These are phyloP conservation scores for Mercurialis annua DNA, from an alignment of 345 rosid genomes.

Conservation along the genomic window DNA sequence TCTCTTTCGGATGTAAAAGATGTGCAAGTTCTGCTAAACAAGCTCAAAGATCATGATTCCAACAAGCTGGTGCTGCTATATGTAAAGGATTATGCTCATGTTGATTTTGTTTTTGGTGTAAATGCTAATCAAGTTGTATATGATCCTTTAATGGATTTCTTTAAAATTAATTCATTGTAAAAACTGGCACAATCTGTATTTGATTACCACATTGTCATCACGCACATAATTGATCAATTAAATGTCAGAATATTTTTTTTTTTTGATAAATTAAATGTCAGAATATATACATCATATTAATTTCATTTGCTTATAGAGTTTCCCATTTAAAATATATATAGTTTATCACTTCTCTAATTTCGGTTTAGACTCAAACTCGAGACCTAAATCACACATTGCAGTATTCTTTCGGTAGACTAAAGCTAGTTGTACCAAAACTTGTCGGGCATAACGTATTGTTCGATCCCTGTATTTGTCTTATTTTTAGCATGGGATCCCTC, in stretches of 20 bases:
- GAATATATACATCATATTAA: too few species aligned
- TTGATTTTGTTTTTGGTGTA: slow-evolving; percentile 40
- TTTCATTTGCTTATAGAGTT: too few species aligned
- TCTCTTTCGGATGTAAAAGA: slow-evolving; percentile 37
- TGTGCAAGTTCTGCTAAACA: slow-evolving; percentile 33
- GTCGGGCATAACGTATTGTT: too few species aligned
- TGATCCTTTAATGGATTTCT: slow-evolving; percentile 41
- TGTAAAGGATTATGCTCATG: slow-evolving; percentile 42
- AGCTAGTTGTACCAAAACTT: too few species aligned
- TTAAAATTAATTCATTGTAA: slow-evolving; percentile 22
- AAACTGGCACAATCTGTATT: background rate
- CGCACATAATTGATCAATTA: background rate
- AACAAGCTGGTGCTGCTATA: slow-evolving; percentile 41
- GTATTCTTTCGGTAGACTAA: too few species aligned
- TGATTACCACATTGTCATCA: background rate
- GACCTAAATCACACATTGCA: too few species aligned
- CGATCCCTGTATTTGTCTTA: too few species aligned
- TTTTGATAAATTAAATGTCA: too few species aligned
- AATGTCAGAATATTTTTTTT: background rate
- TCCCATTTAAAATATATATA: too few species aligned
- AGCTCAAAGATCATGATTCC: slow-evolving; percentile 35
- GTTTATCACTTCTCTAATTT: too few species aligned
- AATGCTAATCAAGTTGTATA: slow-evolving; percentile 39
- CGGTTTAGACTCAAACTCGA: too few species aligned
- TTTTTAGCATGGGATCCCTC: too few species aligned